Evolutionary conservation across 208 protist genomes (phyloP).

Genomic region (Crithidia mellificae): DNA sequence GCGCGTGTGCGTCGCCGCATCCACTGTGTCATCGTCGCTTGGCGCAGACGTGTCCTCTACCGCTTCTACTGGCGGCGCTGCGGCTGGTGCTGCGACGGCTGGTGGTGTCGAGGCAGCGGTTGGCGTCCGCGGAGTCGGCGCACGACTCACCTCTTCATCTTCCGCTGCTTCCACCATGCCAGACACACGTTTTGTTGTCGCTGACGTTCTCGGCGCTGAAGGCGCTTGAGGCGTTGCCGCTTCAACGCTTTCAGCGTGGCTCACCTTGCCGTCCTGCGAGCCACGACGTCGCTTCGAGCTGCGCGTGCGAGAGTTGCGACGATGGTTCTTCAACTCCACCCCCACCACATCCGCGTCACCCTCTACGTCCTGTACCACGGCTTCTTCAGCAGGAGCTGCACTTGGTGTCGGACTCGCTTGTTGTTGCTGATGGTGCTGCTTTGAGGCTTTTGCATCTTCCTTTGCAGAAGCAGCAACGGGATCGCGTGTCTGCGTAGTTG

Average conservation of each 20-base stretch:
- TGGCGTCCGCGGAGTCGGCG: too few species aligned
- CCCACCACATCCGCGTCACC: neutral
- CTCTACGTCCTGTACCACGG: neutral
- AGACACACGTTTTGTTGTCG: too few species aligned
- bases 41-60: neutral
- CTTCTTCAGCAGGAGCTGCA: neutral
- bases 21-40: neutral
- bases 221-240: too few species aligned
- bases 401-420: neutral
- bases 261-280: neutral
- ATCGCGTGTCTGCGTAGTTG: too few species aligned
- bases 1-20: neutral
- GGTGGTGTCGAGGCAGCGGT: too few species aligned
- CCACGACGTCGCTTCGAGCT: slow-evolving; percentile 5
- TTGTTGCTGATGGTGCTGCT: too few species aligned
- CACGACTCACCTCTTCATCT: neutral
- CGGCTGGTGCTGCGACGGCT: too few species aligned
- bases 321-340: neutral
- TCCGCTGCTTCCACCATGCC: neutral
- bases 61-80: too few species aligned
- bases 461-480: too few species aligned
- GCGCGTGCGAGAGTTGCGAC: slow-evolving; percentile 8
- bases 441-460: too few species aligned
- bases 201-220: too few species aligned
- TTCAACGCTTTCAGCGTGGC: neutral